A percentile compares a stretch with the other conserved stretches of the same genome.
Evolutionary conservation across 2,329 filamentous ascomycete species (phyloP).

Genomic region (Trichophyton mentagrophytes): DNA sequence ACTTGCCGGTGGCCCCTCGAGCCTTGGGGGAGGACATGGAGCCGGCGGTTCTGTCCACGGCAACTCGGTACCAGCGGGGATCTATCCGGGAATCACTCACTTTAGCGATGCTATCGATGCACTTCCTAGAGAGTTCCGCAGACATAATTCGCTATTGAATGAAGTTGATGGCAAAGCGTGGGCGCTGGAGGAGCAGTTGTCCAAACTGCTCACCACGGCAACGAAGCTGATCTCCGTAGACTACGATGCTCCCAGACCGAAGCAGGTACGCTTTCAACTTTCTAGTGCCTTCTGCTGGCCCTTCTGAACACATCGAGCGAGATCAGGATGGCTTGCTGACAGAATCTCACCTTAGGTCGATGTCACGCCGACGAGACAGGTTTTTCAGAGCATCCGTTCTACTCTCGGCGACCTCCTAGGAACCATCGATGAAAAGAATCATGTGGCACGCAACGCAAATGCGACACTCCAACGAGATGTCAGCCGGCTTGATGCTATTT

Average conservation of each 20-base stretch:
- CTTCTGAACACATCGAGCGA: background rate
- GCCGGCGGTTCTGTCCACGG: conserved; percentile 8
- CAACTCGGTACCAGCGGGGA: conserved; percentile 32
- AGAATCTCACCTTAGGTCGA: background rate
- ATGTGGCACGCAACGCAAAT: conserved; percentile 85
- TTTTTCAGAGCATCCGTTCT: conserved; percentile 65
- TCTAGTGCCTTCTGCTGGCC: background rate
- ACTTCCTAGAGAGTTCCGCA: conserved; percentile 84
- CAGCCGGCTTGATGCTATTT: conserved; percentile 71
- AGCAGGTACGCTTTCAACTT: conserved; percentile 2
- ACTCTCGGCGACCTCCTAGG: conserved; percentile 75
- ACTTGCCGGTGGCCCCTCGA: background rate
- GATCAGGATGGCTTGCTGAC: background rate
- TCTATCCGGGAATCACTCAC: conserved; percentile 55
- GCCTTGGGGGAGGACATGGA: background rate
- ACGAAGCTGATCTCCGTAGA: conserved; percentile 20
- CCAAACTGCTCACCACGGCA: conserved; percentile 50
- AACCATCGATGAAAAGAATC: conserved; percentile 93
- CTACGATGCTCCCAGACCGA: conserved; percentile 1
- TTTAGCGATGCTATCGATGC: conserved; percentile 89
- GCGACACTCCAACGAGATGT: conserved; percentile 79
- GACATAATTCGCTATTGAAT: conserved; percentile 89
- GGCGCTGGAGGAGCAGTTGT: conserved; percentile 68
- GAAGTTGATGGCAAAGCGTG: conserved; percentile 97
- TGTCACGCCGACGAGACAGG: conserved; percentile 31